Conservation (phyloP, 2,329 filamentous ascomycete genomes). For the Trichoderma atrobrunneum region DNA sequence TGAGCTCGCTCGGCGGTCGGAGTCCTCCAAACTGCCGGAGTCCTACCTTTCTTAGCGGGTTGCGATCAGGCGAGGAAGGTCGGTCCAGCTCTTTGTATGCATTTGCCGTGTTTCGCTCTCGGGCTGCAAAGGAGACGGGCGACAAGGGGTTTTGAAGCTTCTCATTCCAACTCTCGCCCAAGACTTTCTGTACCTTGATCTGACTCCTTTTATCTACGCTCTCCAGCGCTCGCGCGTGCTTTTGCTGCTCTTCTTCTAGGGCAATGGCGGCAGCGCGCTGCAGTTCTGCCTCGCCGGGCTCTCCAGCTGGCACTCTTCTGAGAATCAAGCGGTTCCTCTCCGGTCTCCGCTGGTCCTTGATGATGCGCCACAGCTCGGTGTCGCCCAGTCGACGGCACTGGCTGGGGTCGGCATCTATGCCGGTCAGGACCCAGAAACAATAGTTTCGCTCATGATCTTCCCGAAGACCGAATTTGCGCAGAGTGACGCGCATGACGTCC, state of each 20-base stretch:
- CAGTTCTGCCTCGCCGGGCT: slow-evolving; percentile 83
- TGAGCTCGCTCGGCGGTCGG: slow-evolving; percentile 92
- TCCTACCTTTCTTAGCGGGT: slow-evolving; percentile 49
- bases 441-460: slow-evolving; percentile 93
- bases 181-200: slow-evolving; percentile 82
- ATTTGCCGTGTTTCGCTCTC: slow-evolving; percentile 64
- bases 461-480: slow-evolving; percentile 82
- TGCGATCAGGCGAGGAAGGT: slow-evolving; percentile 48
- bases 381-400: slow-evolving; percentile 82
- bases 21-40: slow-evolving; percentile 86
- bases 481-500: slow-evolving; percentile 84
- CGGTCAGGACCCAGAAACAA: slow-evolving; percentile 92
- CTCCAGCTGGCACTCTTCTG: slow-evolving; percentile 85
- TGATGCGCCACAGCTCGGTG: slow-evolving; percentile 84
- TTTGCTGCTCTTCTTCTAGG: slow-evolving; percentile 77
- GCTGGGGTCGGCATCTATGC: slow-evolving; percentile 75
- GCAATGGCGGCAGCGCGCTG: slow-evolving; percentile 86
- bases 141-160: slow-evolving; percentile 81
- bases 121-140: slow-evolving; percentile 69
- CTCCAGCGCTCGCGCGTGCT: slow-evolving; percentile 62
- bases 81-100: slow-evolving; percentile 58
- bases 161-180: slow-evolving; percentile 82
- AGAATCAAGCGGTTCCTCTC: slow-evolving; percentile 90
- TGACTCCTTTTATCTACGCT: slow-evolving; percentile 73
- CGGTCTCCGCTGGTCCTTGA: slow-evolving; percentile 78